Base-by-base conservation (phyloP, 345 rosid species). In the Lagerstroemia speciosa region DNA sequence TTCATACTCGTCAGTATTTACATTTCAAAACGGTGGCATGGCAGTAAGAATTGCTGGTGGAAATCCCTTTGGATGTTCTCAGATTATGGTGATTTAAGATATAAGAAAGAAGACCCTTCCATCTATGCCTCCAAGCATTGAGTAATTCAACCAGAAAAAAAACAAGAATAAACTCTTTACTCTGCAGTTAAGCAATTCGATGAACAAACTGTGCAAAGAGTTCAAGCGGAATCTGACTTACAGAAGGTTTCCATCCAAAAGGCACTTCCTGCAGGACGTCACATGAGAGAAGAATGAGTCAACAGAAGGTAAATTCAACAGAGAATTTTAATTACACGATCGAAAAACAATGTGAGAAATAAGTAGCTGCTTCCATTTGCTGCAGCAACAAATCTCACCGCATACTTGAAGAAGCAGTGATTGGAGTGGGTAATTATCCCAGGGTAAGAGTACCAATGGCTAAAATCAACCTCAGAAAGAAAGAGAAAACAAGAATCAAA, bases 191-290 rank as follows among this genome's bases (percentile, higher is more conserved):
- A n/a, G 60, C 63, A 58, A 30, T 58, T 29, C 29, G 34, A 58
- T 30, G 33, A 30, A 12, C 33, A 58, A 10, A 30, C 12, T 10
- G 33, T n/a, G 63, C 14, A 27, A 5, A 67, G 29, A 20, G 34
- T 33, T 65, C 70, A 64, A 36, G 31, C 24, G n/a, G 3, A 45
- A 8, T 12, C 53, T 3, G 46, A 86, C 98, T 89, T 79, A 89
- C 98, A 92, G 73, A 69, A 92, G 85, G 81, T 92, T 92, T 66
- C 96, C 98, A 78, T 92, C 98, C 37, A 69, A 29, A 50, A 88
- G 79, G 73, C 89, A 87, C 67, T 71, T 86, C 86, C 96, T 92
- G 87, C 67, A 72, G 41, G 60, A 40, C n/a, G 46, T 17, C 20
- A 71, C 38, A 34, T 50, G 52, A 65, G 60, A 71, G 53, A 27